Evolutionary conservation across 306 rosid genomes (phyloP).

Genomic region (Prunus davidiana): DNA sequence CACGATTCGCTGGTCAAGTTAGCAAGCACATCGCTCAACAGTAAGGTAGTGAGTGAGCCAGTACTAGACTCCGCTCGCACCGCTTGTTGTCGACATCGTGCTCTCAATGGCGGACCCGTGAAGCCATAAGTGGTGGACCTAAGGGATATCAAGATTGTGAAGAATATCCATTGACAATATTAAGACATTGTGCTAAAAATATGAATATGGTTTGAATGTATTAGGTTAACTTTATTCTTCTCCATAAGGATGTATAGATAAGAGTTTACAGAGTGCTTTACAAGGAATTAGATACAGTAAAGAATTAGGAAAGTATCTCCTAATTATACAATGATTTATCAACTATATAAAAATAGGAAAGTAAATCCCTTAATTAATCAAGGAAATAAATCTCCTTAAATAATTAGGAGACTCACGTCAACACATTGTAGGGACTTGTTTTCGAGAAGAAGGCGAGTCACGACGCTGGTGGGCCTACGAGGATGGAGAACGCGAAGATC

Average conservation of each 20-base stretch:
- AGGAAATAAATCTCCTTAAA: too few species aligned
- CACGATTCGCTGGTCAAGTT: constrained; percentile 75
- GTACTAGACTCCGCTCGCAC: constrained; percentile 84
- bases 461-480: constrained; percentile 80
- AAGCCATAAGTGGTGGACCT: constrained; percentile 78
- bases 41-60: constrained; percentile 78
- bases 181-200: constrained; percentile 23
- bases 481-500: constrained; percentile 89
- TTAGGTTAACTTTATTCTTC: too few species aligned
- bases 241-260: too few species aligned
- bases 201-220: too few species aligned
- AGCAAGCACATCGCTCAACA: constrained; percentile 84
- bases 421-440: constrained; percentile 64
- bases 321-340: too few species aligned
- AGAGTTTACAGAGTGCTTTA: too few species aligned
- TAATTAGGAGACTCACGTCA: too few species aligned
- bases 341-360: too few species aligned
- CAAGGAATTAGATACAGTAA: too few species aligned
- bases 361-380: too few species aligned
- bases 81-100: constrained; percentile 84
- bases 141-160: constrained; percentile 83
- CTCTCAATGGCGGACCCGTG: constrained; percentile 62
- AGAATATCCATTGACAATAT: constrained; percentile 55
- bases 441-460: constrained; percentile 91
- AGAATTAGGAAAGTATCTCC: too few species aligned